A percentile compares a stretch with the other conserved stretches of the same genome.
phyloP scores from a whole-genome alignment of 768 basidiomycete genomes.

The Exsudoporus frostii region DNA sequence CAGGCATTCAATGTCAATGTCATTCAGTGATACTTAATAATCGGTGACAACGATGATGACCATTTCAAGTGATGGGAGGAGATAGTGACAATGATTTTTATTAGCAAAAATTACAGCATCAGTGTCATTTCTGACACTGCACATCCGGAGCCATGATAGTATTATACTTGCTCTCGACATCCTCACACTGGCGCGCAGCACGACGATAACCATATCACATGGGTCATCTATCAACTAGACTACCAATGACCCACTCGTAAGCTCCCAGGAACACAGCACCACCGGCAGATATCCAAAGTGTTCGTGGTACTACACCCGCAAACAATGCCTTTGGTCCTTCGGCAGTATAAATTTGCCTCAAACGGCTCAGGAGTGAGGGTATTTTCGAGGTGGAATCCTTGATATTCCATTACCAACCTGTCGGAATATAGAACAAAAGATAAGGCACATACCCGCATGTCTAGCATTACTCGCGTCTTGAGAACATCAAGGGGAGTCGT shows the following conservation, averaged over 20 bases:
- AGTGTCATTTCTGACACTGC: too few species aligned
- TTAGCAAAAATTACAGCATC: too few species aligned
- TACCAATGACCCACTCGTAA: constrained; percentile 77
- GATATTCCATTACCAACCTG: not conserved
- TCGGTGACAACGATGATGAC: too few species aligned
- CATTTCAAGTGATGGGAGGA: too few species aligned
- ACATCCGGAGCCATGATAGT: too few species aligned
- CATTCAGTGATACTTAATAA: too few species aligned
- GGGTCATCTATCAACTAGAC: constrained; percentile 35
- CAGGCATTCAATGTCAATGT: too few species aligned
- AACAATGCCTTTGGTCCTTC: constrained; percentile 82
- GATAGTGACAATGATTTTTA: too few species aligned
- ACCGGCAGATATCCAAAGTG: constrained; percentile 94
- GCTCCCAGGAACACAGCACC: constrained; percentile 98
- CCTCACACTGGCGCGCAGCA: not conserved
- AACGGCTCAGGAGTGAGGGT: constrained; percentile 55
- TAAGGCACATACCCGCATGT: constrained; percentile 61
- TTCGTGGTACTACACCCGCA: constrained; percentile 84
- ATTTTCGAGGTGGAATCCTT: constrained; percentile 49
- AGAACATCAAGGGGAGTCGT: constrained; percentile 96
- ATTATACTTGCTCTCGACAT: not conserved
- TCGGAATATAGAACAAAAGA: not conserved
- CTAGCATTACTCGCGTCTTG: constrained; percentile 97
- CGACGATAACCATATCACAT: not conserved
- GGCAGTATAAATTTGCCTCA: constrained; percentile 59